Conservation (phyloP, 805 yeast species). For the Schizosaccharomyces pombe region ASM294v3 CU329670.1:3390001-3390500, state of each 20-base stretch:
- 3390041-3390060: slow-evolving; percentile 28
- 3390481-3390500: slow-evolving; percentile 37
- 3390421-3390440: slow-evolving; percentile 67
- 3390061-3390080: slow-evolving; percentile 19
- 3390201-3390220: slow-evolving; percentile 77
- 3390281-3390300: slow-evolving; percentile 71
- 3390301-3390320: slow-evolving; percentile 89
- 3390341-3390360: slow-evolving; percentile 72
- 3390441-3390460: slow-evolving; percentile 63
- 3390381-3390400: slow-evolving; percentile 66
- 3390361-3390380: slow-evolving; percentile 65
- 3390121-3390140: slow-evolving; percentile 62
- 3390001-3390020: slow-evolving; percentile 63
- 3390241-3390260: slow-evolving; percentile 94
- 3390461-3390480: slow-evolving; percentile 67
- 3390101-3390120: slow-evolving; percentile 56
- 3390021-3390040: slow-evolving; percentile 49
- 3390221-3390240: slow-evolving; percentile 86
- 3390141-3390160: slow-evolving; percentile 85
- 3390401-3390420: slow-evolving; percentile 86
- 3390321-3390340: slow-evolving; percentile 40
- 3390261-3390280: slow-evolving; percentile 62
- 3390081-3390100: slow-evolving; percentile 34
- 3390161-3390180: slow-evolving; percentile 64
- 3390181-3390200: slow-evolving; percentile 80